phyloP scores from a whole-genome alignment of 1,139 yeast genomes.

The Pneumocystis oryctolagi region DNA sequence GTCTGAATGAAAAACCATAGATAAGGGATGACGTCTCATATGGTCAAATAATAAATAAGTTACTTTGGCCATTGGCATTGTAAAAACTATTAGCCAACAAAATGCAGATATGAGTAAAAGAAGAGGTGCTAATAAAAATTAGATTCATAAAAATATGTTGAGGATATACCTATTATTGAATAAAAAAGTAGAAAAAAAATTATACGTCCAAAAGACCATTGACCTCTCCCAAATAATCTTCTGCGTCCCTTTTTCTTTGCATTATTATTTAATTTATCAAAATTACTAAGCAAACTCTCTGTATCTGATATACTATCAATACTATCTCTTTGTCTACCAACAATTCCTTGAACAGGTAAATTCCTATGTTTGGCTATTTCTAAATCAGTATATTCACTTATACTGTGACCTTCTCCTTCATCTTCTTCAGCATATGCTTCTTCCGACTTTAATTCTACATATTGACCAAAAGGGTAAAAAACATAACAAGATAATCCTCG shows the following conservation, averaged over 20 bases:
- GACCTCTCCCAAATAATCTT: slow-evolving; percentile 80
- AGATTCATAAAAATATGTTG: slow-evolving; percentile 17
- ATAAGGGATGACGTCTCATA: slow-evolving; percentile 79
- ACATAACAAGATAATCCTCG: slow-evolving; percentile 55
- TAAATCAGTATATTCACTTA: slow-evolving; percentile 45
- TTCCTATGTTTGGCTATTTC: slow-evolving; percentile 1
- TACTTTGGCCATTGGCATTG: slow-evolving; percentile 85
- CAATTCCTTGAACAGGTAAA: not conserved
- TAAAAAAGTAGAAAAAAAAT: slow-evolving; percentile 65
- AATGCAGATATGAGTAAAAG: slow-evolving; percentile 35
- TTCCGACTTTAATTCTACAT: slow-evolving; percentile 64
- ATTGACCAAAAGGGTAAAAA: slow-evolving; percentile 77
- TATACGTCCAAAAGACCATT: slow-evolving; percentile 77
- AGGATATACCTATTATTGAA: slow-evolving; percentile 51
- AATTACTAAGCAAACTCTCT: slow-evolving; percentile 13
- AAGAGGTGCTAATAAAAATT: slow-evolving; percentile 1
- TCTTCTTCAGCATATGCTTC: slow-evolving; percentile 76
- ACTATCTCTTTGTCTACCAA: not conserved
- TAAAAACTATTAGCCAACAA: slow-evolving; percentile 74
- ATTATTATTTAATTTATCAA: slow-evolving; percentile 6
- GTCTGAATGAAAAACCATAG: slow-evolving; percentile 44
- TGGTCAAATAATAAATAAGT: slow-evolving; percentile 56
- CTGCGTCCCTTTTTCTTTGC: slow-evolving; percentile 10
- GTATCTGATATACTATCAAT: slow-evolving; percentile 3
- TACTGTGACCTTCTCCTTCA: slow-evolving; percentile 70